Base-by-base conservation (phyloP, 2,329 filamentous ascomycete genomes). In the Ophiosphaerella herpotricha region DNA sequence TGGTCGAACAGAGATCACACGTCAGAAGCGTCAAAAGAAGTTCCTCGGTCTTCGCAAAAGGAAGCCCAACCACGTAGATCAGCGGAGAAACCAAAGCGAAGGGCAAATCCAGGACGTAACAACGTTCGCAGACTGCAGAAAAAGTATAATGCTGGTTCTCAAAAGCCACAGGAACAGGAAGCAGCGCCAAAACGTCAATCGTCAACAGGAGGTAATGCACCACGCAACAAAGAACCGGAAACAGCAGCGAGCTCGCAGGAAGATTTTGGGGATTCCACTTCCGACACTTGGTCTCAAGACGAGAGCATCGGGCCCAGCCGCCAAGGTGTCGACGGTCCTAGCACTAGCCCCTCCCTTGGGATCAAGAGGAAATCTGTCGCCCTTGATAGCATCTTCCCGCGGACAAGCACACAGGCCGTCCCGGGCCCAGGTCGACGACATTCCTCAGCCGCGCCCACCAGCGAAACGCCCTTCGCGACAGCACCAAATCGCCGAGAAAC, bases 281-380 rank as follows among this genome's bases (percentile, higher is more conserved):
- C 47, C 38, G 33, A 47, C 4, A 13, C 23, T 40, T 41, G 18
- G 35, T 35, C 34, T 37, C 16, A 54, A 47, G 26, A 34, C 35
- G 26, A 43, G 43, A 31, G 35, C 37, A 49, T 49, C 26, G 32
- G 26, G 43, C 36, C 48, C 47, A 38, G 16, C 36, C 26, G 32
- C 12, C 43, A 50, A 29, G 48, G 39, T 33, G 23, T 52, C 18
- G 50, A 56, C 43, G 44, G 50, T 21, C 42, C 47, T 40, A 52
- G 48, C 33, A 12, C 35, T 16, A 39, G 39, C 32, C 31, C 33
- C 35, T 35, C 38, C 31, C 38, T 36, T 38, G 39, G 49, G 34
- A 29, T 11, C 34, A 5, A 8, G 7, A 7, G 26, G 5, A 29
- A 29, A 8, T 29, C 26, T 29, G 11, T 11, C 26, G 26, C 18